Percentiles rank a stretch among this genome's conserved stretches.
phyloP scores from a whole-genome alignment of 139 green algal species.

The Chlamydomonas sp. region DNA sequence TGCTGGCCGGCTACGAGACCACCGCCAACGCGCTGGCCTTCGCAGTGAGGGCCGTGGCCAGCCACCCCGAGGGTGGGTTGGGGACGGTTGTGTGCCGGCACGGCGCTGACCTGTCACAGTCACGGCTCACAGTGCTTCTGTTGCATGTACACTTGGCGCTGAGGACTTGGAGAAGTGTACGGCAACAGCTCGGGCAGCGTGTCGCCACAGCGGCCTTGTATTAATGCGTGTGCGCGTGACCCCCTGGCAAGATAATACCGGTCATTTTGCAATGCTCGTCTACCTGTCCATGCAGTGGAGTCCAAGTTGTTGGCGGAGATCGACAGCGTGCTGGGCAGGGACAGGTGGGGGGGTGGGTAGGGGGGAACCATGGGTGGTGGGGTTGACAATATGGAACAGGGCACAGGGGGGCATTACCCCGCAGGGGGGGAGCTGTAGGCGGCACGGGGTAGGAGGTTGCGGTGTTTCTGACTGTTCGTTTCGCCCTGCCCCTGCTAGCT shows the following conservation, averaged over 20 bases:
- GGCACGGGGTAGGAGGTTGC: too few species aligned
- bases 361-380: not conserved
- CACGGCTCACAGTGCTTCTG: constrained; percentile 17
- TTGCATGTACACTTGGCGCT: constrained; percentile 45
- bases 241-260: too few species aligned
- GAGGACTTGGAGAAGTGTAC: not conserved
- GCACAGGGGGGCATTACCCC: not conserved
- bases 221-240: too few species aligned
- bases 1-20: constrained; percentile 61
- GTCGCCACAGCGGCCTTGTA: too few species aligned
- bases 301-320: constrained; percentile 50
- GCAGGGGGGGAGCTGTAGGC: too few species aligned
- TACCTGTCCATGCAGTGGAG: constrained; percentile 13
- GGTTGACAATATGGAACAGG: not conserved
- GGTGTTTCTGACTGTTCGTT: not conserved
- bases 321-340: constrained; percentile 41
- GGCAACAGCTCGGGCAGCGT: not conserved
- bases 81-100: constrained; percentile 12
- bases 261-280: too few species aligned
- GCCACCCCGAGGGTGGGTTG: constrained; percentile 38
- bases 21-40: constrained; percentile 56
- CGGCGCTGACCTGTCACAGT: constrained; percentile 11
- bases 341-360: not conserved
- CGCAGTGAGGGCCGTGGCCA: constrained; percentile 36
- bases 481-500: not conserved